Evolutionary conservation across 2,329 filamentous ascomycete genomes (phyloP).

Genomic region (Rhinocladiella similis): DNA sequence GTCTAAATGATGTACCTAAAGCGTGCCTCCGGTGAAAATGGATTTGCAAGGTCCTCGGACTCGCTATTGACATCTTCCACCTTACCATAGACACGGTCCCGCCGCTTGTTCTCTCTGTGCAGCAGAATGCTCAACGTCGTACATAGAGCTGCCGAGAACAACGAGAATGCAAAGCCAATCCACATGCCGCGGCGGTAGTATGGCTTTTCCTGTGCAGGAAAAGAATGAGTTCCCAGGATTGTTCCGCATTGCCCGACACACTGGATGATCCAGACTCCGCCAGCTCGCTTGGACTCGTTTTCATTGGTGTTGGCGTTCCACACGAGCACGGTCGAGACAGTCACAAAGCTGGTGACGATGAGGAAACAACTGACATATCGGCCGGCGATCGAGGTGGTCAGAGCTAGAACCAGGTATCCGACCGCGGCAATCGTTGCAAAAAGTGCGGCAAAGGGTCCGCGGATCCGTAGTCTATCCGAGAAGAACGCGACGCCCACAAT

Average conservation of each 20-base stretch:
- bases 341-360: constrained; percentile 66
- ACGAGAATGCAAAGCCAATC: constrained; percentile 36
- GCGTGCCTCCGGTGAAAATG: too few species aligned
- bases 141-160: constrained; percentile 19
- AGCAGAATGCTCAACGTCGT: background rate
- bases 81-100: background rate
- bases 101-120: background rate
- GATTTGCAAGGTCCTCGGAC: too few species aligned
- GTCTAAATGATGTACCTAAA: too few species aligned
- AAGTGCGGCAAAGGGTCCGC: constrained; percentile 58
- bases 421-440: constrained; percentile 58
- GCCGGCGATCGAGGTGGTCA: constrained; percentile 49
- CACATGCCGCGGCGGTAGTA: constrained; percentile 37
- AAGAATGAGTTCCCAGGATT: constrained; percentile 59
- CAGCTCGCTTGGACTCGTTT: constrained; percentile 16
- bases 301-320: constrained; percentile 55
- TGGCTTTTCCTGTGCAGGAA: constrained; percentile 34
- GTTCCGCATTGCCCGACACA: constrained; percentile 80
- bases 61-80: background rate
- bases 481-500: constrained; percentile 63
- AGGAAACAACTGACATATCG: constrained; percentile 56
- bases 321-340: constrained; percentile 68
- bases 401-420: constrained; percentile 66
- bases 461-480: constrained; percentile 64
- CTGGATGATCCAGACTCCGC: constrained; percentile 62